These are phyloP conservation scores for Themeda triandra DNA, from an alignment of 176 grass and related monocot genomes.

Conservation along the genomic window DNA sequence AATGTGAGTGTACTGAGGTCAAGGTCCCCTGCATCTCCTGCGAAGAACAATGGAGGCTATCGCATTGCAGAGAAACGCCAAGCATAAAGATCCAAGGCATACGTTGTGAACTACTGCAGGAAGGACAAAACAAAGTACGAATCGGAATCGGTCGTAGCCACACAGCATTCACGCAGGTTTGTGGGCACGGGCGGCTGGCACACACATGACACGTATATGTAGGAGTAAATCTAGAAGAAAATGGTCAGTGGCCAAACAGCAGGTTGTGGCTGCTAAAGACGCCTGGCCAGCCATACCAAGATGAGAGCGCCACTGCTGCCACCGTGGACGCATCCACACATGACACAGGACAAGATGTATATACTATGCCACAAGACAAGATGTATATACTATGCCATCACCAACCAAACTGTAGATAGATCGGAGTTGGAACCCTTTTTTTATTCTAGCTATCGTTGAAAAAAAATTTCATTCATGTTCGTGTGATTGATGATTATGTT, in stretches of 20 bases:
- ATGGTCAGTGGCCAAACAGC: slow-evolving; percentile 14
- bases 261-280: slow-evolving; percentile 31
- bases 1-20: background rate
- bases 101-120: background rate
- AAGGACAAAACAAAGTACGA: slow-evolving; percentile 28
- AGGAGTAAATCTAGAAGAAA: background rate
- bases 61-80: background rate
- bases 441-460: background rate
- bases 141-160: background rate
- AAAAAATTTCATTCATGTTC: background rate
- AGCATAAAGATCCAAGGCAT: background rate
- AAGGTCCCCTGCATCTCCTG: background rate
- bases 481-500: background rate
- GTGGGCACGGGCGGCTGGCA: slow-evolving; percentile 9
- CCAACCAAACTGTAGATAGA: background rate
- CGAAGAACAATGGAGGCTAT: background rate
- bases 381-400: background rate
- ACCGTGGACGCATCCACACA: background rate
- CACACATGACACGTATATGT: background rate
- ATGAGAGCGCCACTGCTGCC: background rate
- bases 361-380: background rate
- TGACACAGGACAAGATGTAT: background rate
- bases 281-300: slow-evolving; percentile 7
- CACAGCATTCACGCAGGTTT: background rate
- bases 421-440: background rate